Conservation (phyloP, 2,329 filamentous ascomycete species). For the Aspergillus sp. region DNA sequence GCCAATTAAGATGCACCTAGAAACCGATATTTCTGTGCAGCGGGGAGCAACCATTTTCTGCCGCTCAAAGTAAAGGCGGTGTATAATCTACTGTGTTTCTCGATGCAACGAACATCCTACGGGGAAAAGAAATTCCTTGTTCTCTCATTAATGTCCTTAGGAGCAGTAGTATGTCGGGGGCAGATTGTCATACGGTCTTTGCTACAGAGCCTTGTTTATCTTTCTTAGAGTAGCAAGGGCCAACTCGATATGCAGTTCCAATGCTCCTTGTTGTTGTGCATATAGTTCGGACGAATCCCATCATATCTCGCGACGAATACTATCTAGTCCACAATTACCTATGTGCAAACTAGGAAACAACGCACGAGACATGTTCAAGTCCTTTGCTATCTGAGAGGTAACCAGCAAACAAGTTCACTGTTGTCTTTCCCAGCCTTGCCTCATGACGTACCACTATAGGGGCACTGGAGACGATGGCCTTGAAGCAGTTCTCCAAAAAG, state of each 20-base stretch:
- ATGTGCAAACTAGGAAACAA: neutral
- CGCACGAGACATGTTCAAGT: neutral
- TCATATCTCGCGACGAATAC: too few species aligned
- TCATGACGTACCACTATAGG: slow-evolving; percentile 1
- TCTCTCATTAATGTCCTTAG: too few species aligned
- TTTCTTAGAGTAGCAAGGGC: too few species aligned
- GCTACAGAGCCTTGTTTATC: too few species aligned
- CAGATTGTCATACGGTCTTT: too few species aligned
- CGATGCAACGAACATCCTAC: neutral
- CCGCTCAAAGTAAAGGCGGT: slow-evolving; percentile 14
- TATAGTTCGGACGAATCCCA: too few species aligned
- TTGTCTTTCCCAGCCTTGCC: neutral
- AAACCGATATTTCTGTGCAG: slow-evolving; percentile 7
- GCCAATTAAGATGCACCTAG: slow-evolving; percentile 4
- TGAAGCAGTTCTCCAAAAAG: neutral
- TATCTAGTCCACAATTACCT: neutral
- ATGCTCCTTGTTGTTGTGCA: too few species aligned
- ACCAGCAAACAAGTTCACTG: neutral
- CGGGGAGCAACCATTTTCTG: slow-evolving; percentile 18
- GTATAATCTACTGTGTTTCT: neutral
- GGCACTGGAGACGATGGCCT: neutral
- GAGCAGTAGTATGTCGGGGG: too few species aligned
- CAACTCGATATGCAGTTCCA: too few species aligned
- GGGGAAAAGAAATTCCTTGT: neutral
- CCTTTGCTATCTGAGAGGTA: neutral